Conservation (phyloP, 352 stramenopile species). For the Pythium brachiatum region DNA sequence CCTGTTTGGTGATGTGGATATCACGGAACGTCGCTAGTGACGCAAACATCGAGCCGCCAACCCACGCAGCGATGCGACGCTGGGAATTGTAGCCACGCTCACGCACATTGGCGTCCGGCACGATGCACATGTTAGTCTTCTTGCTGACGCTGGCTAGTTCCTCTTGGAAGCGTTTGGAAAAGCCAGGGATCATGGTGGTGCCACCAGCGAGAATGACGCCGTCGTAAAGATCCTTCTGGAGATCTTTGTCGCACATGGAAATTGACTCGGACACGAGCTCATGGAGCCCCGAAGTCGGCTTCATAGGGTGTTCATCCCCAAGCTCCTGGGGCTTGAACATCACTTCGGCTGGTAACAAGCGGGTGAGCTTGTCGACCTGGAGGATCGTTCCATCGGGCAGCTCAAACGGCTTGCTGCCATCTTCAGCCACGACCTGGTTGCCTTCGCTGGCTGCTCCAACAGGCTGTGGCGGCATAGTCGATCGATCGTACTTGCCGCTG, state of each 20-base stretch:
- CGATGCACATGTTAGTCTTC: slow-evolving; percentile 43
- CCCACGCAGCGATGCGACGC: slow-evolving; percentile 82
- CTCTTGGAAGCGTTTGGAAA: slow-evolving; percentile 78
- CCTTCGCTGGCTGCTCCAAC: slow-evolving; percentile 23
- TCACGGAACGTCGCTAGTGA: slow-evolving; percentile 86
- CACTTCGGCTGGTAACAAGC: slow-evolving; percentile 63
- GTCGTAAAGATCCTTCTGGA: slow-evolving; percentile 72
- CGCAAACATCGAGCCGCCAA: slow-evolving; percentile 89
- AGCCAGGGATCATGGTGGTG: slow-evolving; percentile 81
- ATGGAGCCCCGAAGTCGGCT: slow-evolving; percentile 72
- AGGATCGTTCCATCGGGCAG: slow-evolving; percentile 85
- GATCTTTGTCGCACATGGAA: slow-evolving; percentile 82
- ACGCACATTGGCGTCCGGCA: slow-evolving; percentile 73
- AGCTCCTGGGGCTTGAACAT: slow-evolving; percentile 87
- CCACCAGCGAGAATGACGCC: slow-evolving; percentile 82
- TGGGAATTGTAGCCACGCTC: slow-evolving; percentile 88
- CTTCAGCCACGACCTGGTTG: slow-evolving; percentile 23
- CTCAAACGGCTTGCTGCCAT: slow-evolving; percentile 68
- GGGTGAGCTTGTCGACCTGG: slow-evolving; percentile 76
- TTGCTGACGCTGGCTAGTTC: slow-evolving; percentile 44
- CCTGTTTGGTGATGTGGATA: slow-evolving; percentile 85
- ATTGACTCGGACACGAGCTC: slow-evolving; percentile 83
- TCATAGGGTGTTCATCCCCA: slow-evolving; percentile 90
- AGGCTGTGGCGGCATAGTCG: slow-evolving; percentile 21
- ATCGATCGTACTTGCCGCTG: slow-evolving; percentile 28